phyloP scores from a whole-genome alignment of 2,329 filamentous ascomycete genomes.

The Hansfordia pulvinata region DNA sequence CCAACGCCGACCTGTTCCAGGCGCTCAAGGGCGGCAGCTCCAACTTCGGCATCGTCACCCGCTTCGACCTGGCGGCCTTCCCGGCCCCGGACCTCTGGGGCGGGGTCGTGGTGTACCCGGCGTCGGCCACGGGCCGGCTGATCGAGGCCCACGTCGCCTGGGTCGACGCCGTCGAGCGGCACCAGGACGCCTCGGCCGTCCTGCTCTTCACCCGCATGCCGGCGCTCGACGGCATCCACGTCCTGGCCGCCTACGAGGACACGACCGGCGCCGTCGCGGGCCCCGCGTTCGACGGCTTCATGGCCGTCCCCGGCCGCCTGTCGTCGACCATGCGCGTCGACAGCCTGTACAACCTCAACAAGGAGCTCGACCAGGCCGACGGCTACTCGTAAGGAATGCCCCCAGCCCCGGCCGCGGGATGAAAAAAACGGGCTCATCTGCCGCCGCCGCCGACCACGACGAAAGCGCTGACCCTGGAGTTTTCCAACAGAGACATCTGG shows the following conservation, averaged over 20 bases:
- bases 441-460: neutral
- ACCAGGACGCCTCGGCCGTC: no score
- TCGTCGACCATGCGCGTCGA: conserved; percentile 4
- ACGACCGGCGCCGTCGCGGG: conserved; percentile 2
- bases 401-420: no score
- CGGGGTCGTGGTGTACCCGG: neutral
- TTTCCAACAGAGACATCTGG: conserved; percentile 17
- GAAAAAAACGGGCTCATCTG: no score
- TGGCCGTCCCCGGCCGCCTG: conserved; percentile 3
- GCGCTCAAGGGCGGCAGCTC: conserved; percentile 29
- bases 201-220: conserved; percentile 7
- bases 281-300: conserved; percentile 5
- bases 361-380: conserved; percentile 5
- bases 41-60: conserved; percentile 13
- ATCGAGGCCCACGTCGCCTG: conserved; percentile 5
- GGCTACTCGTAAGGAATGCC: neutral
- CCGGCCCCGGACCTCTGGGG: conserved; percentile 1
- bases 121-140: neutral
- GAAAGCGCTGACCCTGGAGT: neutral
- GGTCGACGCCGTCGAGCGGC: conserved; percentile 6
- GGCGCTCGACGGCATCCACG: conserved; percentile 3
- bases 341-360: conserved; percentile 6
- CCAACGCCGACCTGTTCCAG: conserved; percentile 24
- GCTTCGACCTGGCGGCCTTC: conserved; percentile 14
- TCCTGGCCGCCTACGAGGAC: conserved; percentile 6